Evolutionary conservation across 306 rosid species (phyloP).

Genomic region (Castanopsis chinensis): DNA sequence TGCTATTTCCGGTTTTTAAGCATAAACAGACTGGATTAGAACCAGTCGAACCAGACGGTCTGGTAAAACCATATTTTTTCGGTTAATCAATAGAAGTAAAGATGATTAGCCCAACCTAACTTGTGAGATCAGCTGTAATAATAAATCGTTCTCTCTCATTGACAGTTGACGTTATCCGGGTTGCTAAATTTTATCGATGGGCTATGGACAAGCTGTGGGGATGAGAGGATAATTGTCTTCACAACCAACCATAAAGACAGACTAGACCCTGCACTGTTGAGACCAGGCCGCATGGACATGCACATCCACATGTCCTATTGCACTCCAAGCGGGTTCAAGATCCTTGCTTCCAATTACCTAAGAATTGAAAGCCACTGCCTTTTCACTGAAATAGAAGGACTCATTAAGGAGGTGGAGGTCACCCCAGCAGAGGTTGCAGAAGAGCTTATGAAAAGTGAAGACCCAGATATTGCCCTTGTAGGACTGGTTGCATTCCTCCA

Average conservation of each 20-base stretch:
- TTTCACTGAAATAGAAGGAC: constrained; percentile 22
- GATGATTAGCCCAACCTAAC: background rate
- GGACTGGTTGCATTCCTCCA: constrained; percentile 20
- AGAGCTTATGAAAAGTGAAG: constrained; percentile 35
- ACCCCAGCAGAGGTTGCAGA: constrained; percentile 40
- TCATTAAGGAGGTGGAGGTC: constrained; percentile 23
- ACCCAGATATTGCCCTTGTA: constrained; percentile 6
- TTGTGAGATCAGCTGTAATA: background rate
- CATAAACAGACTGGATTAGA: too few relatives aligned
- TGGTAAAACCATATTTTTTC: background rate
- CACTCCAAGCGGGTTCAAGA: constrained; percentile 27
- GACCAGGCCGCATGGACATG: constrained; percentile 47
- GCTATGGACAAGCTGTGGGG: constrained; percentile 27
- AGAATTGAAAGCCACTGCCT: constrained; percentile 11
- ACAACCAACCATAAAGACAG: constrained; percentile 24
- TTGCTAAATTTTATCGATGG: constrained; percentile 35
- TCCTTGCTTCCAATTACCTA: constrained; percentile 29
- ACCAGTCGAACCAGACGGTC: too few relatives aligned
- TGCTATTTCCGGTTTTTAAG: too few relatives aligned
- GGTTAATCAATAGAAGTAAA: background rate
- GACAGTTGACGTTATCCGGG: constrained; percentile 28
- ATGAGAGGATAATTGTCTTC: constrained; percentile 34
- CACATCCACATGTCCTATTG: constrained; percentile 40
- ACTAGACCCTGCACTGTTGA: constrained; percentile 36
- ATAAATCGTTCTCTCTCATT: background rate